Conservation (phyloP, 208 protist genomes). For the Trypanosoma lewisi region DNA sequence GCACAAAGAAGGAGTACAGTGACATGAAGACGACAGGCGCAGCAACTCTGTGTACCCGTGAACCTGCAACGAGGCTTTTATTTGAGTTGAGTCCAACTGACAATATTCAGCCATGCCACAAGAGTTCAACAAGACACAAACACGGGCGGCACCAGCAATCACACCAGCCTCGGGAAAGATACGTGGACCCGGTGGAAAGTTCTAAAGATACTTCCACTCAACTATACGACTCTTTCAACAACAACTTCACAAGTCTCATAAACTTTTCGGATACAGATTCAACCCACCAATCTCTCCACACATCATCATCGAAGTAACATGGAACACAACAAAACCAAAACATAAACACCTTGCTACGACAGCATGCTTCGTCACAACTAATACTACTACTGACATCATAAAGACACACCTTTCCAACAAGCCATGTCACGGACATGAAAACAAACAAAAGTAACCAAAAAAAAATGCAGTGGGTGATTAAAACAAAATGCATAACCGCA, state of each 20-base stretch:
- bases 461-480: too few species aligned
- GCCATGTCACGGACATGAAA: too few species aligned
- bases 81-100: not conserved
- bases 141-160: not conserved
- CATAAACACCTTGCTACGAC: not conserved
- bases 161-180: not conserved
- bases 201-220: conserved; percentile 2
- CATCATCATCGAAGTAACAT: conserved; percentile 6
- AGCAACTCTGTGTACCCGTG: not conserved
- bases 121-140: not conserved
- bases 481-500: too few species aligned
- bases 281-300: conserved; percentile 17
- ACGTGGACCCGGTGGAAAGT: not conserved
- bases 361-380: not conserved
- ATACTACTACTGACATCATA: not conserved
- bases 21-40: too few species aligned
- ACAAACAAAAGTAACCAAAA: too few species aligned
- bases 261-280: conserved; percentile 64
- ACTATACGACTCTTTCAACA: conserved; percentile 27
- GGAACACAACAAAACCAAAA: not conserved
- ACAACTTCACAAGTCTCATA: conserved; percentile 74
- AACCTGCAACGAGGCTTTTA: not conserved
- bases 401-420: too few species aligned
- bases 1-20: not conserved
- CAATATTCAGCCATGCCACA: not conserved